A percentile compares a stretch with the other conserved stretches of the same genome.
Conservation (phyloP, 345 rosid genomes). For the Gossypium ekmanianum region DNA sequence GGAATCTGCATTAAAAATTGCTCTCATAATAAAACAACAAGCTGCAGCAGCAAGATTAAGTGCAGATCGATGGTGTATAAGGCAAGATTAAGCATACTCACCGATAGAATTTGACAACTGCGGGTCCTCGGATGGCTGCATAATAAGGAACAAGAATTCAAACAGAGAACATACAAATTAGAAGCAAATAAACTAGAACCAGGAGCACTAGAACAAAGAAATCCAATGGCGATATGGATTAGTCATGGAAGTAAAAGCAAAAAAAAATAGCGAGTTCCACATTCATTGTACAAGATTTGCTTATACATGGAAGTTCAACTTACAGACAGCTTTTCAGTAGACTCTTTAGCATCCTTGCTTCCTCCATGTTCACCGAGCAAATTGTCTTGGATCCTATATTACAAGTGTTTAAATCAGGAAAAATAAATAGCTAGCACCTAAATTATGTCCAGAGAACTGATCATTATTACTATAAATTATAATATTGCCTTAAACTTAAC, state of each 20-base stretch:
- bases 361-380: constrained; percentile 30
- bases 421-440: background rate
- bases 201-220: background rate
- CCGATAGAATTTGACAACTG: constrained; percentile 32
- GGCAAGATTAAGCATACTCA: constrained; percentile 25
- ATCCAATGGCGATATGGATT: background rate
- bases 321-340: constrained; percentile 36
- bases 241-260: background rate
- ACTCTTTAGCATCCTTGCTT: constrained; percentile 27
- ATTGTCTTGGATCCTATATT: constrained; percentile 40
- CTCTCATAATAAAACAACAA: constrained; percentile 1
- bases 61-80: background rate
- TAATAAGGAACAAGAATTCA: constrained; percentile 10
- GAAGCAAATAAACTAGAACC: constrained; percentile 13
- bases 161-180: constrained; percentile 3
- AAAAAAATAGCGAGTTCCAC: background rate
- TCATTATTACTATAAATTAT: background rate
- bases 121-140: constrained; percentile 37
- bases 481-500: constrained; percentile 3
- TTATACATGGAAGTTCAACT: constrained; percentile 17
- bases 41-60: background rate
- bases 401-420: constrained; percentile 15
- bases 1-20: constrained; percentile 35
- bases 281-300: background rate
- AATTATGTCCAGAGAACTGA: background rate